Conservation (phyloP, 371 early-diverging fungal genomes). For the Chytridiales sp. region DNA sequence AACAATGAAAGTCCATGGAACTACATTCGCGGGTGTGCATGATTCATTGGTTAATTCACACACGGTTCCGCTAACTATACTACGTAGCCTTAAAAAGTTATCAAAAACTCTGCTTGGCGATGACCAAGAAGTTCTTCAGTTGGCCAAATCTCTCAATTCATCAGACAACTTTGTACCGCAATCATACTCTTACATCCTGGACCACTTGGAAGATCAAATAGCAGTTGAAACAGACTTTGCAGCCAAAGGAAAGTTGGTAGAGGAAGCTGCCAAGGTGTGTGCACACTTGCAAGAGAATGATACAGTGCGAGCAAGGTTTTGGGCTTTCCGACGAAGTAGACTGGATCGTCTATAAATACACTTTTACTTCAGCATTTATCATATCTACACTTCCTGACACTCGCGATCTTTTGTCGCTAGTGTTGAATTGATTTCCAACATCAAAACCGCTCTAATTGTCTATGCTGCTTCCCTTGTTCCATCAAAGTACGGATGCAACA, state of each 20-base stretch:
- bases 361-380: too few species aligned
- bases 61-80: too few species aligned
- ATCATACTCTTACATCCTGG: conserved; percentile 9
- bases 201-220: conserved; percentile 8
- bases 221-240: conserved; percentile 6
- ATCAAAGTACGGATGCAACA: conserved; percentile 71
- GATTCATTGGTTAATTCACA: too few species aligned
- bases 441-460: background rate
- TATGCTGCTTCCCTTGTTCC: too few species aligned
- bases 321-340: background rate
- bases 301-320: conserved; percentile 11
- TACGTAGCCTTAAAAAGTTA: too few species aligned
- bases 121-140: too few species aligned
- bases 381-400: too few species aligned
- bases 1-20: conserved; percentile 90
- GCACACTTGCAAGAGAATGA: conserved; percentile 15
- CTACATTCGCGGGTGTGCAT: conserved; percentile 66
- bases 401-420: too few species aligned
- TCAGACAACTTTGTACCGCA: conserved; percentile 17
- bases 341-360: background rate
- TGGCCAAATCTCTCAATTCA: too few species aligned
- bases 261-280: conserved; percentile 7
- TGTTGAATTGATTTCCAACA: background rate
- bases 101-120: too few species aligned
- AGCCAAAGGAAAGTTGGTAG: background rate